Percentiles rank a stretch among this genome's conserved stretches.
phyloP scores from a whole-genome alignment of 192 early-diverging fungal species.

The Rhizoclosmatium globosum region DNA sequence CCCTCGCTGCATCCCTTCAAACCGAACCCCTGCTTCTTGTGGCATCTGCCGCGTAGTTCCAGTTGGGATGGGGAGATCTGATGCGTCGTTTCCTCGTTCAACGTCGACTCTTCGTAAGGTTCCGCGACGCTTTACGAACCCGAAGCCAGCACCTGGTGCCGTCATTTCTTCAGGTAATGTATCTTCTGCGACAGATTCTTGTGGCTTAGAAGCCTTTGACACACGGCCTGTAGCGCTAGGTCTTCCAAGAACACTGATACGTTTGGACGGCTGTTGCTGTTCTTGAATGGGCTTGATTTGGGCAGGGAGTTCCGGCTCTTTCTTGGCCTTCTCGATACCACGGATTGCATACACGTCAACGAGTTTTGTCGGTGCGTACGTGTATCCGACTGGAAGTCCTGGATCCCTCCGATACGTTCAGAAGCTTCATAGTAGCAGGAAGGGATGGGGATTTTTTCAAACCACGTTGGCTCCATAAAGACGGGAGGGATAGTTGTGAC shows the following conservation, averaged over 20 bases:
- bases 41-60: conserved; percentile 27
- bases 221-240: background rate
- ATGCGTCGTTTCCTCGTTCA: background rate
- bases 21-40: conserved; percentile 10
- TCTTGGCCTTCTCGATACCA: conserved; percentile 35
- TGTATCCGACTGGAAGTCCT: conserved; percentile 60
- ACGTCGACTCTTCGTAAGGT: conserved; percentile 19
- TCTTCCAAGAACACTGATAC: background rate
- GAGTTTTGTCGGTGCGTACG: conserved; percentile 54
- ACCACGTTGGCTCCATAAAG: conserved; percentile 60
- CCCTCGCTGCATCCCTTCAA: conserved; percentile 12
- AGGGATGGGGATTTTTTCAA: conserved; percentile 54
- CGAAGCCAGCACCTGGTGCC: conserved; percentile 5
- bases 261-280: background rate
- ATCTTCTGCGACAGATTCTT: background rate
- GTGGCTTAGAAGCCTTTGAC: background rate
- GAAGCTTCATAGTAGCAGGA: conserved; percentile 52
- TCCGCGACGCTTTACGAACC: conserved; percentile 33
- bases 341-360: conserved; percentile 47
- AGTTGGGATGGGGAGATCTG: conserved; percentile 27
- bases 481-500: conserved; percentile 65
- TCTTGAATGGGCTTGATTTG: background rate
- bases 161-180: background rate
- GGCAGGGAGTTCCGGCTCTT: background rate
- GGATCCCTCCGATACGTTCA: conserved; percentile 56